A percentile compares a stretch with the other conserved stretches of the same genome.
Evolutionary conservation across 768 basidiomycete species (phyloP).

Genomic region (Kwoniella dejecticola): DNA sequence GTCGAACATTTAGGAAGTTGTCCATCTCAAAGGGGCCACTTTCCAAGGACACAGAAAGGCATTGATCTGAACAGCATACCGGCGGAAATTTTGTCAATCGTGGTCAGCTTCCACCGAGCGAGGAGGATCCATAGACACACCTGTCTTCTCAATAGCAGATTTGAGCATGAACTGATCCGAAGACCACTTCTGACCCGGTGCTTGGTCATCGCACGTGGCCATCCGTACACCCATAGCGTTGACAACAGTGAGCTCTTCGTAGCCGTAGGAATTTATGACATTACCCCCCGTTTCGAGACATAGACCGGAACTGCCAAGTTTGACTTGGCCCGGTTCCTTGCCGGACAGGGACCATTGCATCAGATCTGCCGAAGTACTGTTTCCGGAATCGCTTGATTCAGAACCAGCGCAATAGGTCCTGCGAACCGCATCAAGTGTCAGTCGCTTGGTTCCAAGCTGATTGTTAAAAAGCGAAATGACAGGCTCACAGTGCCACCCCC

Average conservation of each 20-base stretch:
- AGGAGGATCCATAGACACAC: too few relatives aligned
- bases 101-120: neutral
- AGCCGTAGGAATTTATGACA: neutral
- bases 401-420: constrained; percentile 14
- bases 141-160: too few relatives aligned
- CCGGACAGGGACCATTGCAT: constrained; percentile 8
- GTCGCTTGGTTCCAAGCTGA: too few relatives aligned
- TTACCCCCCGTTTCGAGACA: constrained; percentile 9
- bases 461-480: neutral
- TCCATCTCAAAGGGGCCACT: constrained; percentile 1
- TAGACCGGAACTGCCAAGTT: constrained; percentile 2
- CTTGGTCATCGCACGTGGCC: neutral
- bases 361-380: neutral
- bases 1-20: constrained; percentile 12
- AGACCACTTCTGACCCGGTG: too few relatives aligned
- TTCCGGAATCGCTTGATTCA: neutral
- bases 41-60: neutral
- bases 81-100: neutral
- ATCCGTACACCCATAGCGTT: constrained; percentile 6
- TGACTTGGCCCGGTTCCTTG: neutral
- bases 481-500: constrained; percentile 7
- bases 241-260: neutral
- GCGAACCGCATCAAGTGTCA: neutral
- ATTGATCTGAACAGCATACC: constrained; percentile 6
- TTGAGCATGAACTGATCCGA: too few relatives aligned